Conservation (phyloP, 31 red algal genomes). For the Asparagopsis taxiformis region DNA sequence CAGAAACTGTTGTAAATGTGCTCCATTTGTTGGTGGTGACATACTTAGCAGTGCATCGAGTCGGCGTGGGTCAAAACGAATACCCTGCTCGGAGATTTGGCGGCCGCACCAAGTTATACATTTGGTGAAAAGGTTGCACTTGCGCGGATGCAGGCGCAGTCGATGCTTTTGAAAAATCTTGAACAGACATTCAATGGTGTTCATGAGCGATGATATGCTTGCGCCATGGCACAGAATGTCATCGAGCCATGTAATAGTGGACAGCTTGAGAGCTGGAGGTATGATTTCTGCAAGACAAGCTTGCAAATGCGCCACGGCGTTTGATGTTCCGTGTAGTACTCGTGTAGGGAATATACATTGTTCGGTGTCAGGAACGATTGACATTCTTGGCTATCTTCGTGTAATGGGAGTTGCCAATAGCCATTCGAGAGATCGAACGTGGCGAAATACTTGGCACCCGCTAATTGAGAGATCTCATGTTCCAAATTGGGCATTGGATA, state of each 20-base stretch:
- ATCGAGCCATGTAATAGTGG: neutral
- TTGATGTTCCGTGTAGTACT: neutral
- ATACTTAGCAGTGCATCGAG: neutral
- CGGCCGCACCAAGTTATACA: neutral
- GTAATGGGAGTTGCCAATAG: constrained; percentile 4
- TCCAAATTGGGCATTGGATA: constrained; percentile 15
- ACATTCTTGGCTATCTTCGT: neutral
- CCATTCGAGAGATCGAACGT: constrained; percentile 7
- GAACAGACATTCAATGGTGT: neutral
- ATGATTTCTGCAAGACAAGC: neutral
- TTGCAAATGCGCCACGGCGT: neutral
- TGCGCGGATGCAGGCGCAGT: neutral
- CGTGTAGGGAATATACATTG: neutral
- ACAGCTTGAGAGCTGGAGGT: neutral
- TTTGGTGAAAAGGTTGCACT: neutral
- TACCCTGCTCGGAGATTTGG: neutral
- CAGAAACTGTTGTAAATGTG: neutral
- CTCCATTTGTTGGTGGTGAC: neutral
- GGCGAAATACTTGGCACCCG: constrained; percentile 5
- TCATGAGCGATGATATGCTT: neutral
- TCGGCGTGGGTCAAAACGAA: neutral
- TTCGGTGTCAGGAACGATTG: neutral
- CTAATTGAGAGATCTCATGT: neutral
- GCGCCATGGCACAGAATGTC: neutral
- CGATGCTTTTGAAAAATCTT: neutral